Percentiles rank a stretch among this genome's conserved stretches.
These are phyloP conservation scores for Candida alai DNA, from an alignment of 805 yeast species.

Conservation along the genomic window DNA sequence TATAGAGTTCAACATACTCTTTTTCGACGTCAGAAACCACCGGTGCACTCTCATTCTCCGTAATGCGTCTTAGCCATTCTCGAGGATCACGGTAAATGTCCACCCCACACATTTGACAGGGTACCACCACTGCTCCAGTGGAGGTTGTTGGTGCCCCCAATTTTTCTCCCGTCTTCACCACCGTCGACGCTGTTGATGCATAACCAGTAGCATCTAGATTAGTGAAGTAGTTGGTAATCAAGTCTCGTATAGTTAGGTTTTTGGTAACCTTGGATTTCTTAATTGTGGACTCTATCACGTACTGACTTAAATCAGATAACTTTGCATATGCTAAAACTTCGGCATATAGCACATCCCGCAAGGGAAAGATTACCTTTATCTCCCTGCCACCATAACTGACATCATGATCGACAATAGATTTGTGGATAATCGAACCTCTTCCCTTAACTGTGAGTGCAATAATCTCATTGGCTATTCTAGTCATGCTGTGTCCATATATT, in stretches of 20 bases:
- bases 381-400: conserved; percentile 23
- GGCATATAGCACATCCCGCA: conserved; percentile 67
- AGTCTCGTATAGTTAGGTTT: conserved; percentile 77
- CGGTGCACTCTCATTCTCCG: conserved; percentile 55
- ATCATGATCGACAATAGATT: conserved; percentile 43
- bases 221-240: conserved; percentile 68
- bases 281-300: conserved; percentile 18
- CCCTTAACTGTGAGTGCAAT: conserved; percentile 81
- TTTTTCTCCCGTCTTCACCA: conserved; percentile 83
- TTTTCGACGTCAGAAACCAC: conserved; percentile 39
- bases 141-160: conserved; percentile 44
- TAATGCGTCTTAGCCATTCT: conserved; percentile 65
- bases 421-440: conserved; percentile 67
- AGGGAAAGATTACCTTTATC: conserved; percentile 58
- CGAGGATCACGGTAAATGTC: conserved; percentile 55
- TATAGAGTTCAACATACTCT: conserved; percentile 17
- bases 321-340: conserved; percentile 60
- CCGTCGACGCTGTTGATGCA: conserved; percentile 89
- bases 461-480: conserved; percentile 76
- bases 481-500: conserved; percentile 75
- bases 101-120: conserved; percentile 57
- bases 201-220: conserved; percentile 68
- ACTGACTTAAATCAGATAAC: conserved; percentile 36
- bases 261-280: conserved; percentile 46
- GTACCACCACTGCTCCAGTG: conserved; percentile 4